These are phyloP conservation scores for Calonectria pseudoreteaudii DNA, from an alignment of 2,329 filamentous ascomycete genomes.

Conservation along the genomic window DNA sequence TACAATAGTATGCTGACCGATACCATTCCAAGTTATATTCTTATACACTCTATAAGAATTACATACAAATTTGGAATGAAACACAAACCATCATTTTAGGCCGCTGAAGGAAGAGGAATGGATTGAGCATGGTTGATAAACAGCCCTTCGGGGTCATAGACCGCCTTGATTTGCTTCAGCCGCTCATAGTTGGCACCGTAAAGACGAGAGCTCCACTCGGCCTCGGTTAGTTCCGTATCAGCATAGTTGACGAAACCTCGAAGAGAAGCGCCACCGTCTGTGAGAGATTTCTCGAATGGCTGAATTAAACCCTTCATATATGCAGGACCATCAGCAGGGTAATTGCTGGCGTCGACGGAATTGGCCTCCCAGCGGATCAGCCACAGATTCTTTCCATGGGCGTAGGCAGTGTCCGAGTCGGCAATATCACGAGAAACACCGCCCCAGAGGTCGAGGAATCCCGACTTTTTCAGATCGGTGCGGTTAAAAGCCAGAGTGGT, in stretches of 20 bases:
- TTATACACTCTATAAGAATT: neutral
- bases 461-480: slow-evolving; percentile 36
- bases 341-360: slow-evolving; percentile 21
- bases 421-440: slow-evolving; percentile 37
- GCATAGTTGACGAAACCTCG: slow-evolving; percentile 44
- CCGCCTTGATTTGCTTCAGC: slow-evolving; percentile 37
- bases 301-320: slow-evolving; percentile 38
- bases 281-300: slow-evolving; percentile 37
- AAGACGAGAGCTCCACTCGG: slow-evolving; percentile 40
- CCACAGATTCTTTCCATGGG: slow-evolving; percentile 41
- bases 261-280: slow-evolving; percentile 31
- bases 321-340: slow-evolving; percentile 32
- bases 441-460: slow-evolving; percentile 42
- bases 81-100: neutral
- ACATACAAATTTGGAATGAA: neutral
- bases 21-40: neutral
- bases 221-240: slow-evolving; percentile 36
- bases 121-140: slow-evolving; percentile 38
- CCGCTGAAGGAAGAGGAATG: slow-evolving; percentile 28
- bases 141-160: slow-evolving; percentile 34
- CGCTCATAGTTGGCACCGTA: slow-evolving; percentile 36
- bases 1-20: too few relatives aligned
- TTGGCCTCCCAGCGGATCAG: slow-evolving; percentile 38
- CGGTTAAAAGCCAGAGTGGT: slow-evolving; percentile 39
- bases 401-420: slow-evolving; percentile 35